Evolutionary conservation across 75 land plant species (phyloP), one percentile per base, ranked within the genome.

Genomic region (Picea glauca): DNA sequence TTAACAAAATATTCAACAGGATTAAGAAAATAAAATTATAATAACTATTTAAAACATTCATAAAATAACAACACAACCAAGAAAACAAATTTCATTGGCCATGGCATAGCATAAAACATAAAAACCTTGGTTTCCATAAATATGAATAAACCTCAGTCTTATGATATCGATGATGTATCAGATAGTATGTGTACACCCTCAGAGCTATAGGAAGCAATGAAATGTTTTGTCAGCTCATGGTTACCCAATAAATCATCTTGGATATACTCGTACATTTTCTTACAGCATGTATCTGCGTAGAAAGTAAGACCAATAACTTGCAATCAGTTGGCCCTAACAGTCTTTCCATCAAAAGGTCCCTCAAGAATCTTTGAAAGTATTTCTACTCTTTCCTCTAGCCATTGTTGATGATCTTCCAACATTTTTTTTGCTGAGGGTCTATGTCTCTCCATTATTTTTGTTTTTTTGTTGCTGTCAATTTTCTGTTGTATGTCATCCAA

Each of bases 191-290:
- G 84, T 57, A 80, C 75, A 38, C 86, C 86, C 46, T 72, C 62
- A 5, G 85, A 83, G 13, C 62, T 86, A 78, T 86, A 86, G 7
- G 87, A 81, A 54, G 88, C 78, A 70, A 86, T 83, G 72, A 80
- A 82, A 79, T 86, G 85, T 18, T 82, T 83, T 57, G 80, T 80
- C n/a, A 79, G 58, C 70, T 79, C 76, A 31, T 83, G 56, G 15
- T 82, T 75, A 76, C 77, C 85, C 65, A 86, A 43, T 30, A 86
- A 43, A 32, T 86, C 87, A 78, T 79, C 78, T 70, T 86, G 85
- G 46, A 83, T 83, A 23, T 76, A 77, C 50, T 83, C 85, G 58
- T 86, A 86, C 85, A 86, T 77, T 58, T 80, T 79, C 60, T 72
- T 68, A 77, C 88, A 86, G 33, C 83, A 72, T 21, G 61, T 83